Evolutionary conservation across 2,329 filamentous ascomycete species (phyloP), one percentile per base, ranked within the genome.

Genomic region (Paecilomyces fulvus): DNA sequence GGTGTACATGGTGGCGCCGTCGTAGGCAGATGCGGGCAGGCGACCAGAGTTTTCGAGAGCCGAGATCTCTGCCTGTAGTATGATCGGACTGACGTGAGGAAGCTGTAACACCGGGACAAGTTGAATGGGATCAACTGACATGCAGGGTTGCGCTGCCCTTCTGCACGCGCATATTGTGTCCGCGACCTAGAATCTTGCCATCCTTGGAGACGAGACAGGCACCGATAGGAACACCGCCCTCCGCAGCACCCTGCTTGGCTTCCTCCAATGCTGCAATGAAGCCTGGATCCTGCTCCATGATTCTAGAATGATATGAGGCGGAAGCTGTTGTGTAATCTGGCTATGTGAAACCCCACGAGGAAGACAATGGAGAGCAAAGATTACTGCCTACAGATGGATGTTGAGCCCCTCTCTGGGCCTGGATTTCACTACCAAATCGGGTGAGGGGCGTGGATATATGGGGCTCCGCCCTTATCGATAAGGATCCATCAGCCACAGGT

Each of bases 1-100:
- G 2, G 88, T 92, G 73, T 89, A 92, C 86, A 92, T 90, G n/a
- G 87, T 91, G 33, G 85, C 82, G 30, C 84, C 85, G 61, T 80
- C 79, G 71, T 90, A 91, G 5, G 81, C 80, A 1, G 81, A 82
- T 14, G 86, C 87, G 30, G 86, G 84, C 21, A 90, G 80, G 43
- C 88, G 83, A 50, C 88, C 88, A 0, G 87, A 86, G 70, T 87
- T 85, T 67, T 88, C 85, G 43, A 92, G 78, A n/a, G 86, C 83
- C 17, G 87, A 84, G 20, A 87, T 91, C 70, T 92, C 88, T 61
- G 83, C 88, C 86, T 90, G 62, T 10, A 37, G 53, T 7, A 28
- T 50, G 9, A 28, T 49, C 21, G 55, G 14, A 49, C 48, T 23
- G 48, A 20, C 48, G 21, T 49, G 30, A 28, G 25, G 54, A 25